phyloP scores from a whole-genome alignment of 306 rosid species.

The Vigna nakashimae region DNA sequence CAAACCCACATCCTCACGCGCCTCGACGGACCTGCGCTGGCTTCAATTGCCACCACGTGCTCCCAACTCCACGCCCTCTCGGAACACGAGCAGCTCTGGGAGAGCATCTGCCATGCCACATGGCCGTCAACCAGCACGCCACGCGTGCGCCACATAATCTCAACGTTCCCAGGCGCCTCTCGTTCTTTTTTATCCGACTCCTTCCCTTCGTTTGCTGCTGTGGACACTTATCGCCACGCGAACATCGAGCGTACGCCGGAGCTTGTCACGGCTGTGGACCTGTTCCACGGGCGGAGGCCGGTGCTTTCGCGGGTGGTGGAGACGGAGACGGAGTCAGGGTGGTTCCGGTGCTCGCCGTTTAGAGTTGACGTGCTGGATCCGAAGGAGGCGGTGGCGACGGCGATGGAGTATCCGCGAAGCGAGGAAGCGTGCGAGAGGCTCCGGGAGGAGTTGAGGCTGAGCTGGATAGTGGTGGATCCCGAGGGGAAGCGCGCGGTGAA shows the following conservation, averaged over 20 bases:
- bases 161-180: constrained; percentile 61
- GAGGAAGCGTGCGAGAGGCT: constrained; percentile 48
- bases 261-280: constrained; percentile 75
- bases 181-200: constrained; percentile 73
- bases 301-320: constrained; percentile 65
- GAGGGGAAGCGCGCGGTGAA: constrained; percentile 64
- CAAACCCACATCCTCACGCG: constrained; percentile 73
- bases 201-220: constrained; percentile 47
- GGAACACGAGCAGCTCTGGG: constrained; percentile 58
- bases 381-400: constrained; percentile 70
- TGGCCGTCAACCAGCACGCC: constrained; percentile 82
- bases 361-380: constrained; percentile 74
- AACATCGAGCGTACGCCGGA: constrained; percentile 42
- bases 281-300: constrained; percentile 47
- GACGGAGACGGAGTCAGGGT: constrained; percentile 71
- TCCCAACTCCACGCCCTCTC: constrained; percentile 65
- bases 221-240: not conserved
- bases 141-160: constrained; percentile 56
- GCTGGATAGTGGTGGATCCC: constrained; percentile 83
- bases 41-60: constrained; percentile 70
- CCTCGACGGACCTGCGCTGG: constrained; percentile 80
- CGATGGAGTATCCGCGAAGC: constrained; percentile 43
- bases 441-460: constrained; percentile 55
- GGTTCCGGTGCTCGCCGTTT: constrained; percentile 90
- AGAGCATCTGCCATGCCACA: constrained; percentile 60